Percentiles rank a stretch among this genome's conserved stretches.
These are phyloP conservation scores for Saturnispora quitensis DNA, from an alignment of 805 yeast species.

Conservation along the genomic window DNA sequence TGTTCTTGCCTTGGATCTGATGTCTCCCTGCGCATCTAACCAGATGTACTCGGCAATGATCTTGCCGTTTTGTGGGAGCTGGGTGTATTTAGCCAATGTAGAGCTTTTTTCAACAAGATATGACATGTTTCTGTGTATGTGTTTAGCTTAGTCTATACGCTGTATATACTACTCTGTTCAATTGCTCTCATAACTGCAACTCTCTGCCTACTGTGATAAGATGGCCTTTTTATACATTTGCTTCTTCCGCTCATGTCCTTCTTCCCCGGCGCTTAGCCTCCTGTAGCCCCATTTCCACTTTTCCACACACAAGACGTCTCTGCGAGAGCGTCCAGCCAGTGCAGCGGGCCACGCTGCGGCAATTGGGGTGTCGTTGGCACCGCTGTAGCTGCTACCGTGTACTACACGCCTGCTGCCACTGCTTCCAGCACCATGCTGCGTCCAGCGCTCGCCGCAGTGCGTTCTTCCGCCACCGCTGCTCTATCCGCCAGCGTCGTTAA, in stretches of 20 bases:
- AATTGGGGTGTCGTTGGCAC: neutral
- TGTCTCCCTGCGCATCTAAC: conserved; percentile 87
- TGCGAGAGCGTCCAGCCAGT: neutral
- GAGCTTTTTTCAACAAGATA: conserved; percentile 54
- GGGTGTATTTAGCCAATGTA: conserved; percentile 73
- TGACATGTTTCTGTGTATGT: conserved; percentile 4
- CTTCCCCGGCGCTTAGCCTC: neutral
- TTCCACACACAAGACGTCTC: neutral
- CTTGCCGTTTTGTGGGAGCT: conserved; percentile 75
- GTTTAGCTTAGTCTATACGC: neutral
- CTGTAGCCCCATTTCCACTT: neutral
- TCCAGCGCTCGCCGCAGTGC: neutral
- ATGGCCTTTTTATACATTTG: neutral
- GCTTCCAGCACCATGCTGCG: neutral
- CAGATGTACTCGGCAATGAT: conserved; percentile 95
- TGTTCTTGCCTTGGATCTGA: conserved; percentile 94
- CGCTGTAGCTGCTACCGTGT: neutral
- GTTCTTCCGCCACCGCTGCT: neutral
- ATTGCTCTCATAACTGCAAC: no score
- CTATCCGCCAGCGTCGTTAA: neutral
- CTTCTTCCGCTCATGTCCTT: neutral
- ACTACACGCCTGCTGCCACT: neutral
- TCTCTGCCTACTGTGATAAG: neutral
- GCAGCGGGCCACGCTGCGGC: neutral
- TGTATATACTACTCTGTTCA: neutral